phyloP scores from a whole-genome alignment of 257 asterid species.

The Solanum infundibuliforme region DNA sequence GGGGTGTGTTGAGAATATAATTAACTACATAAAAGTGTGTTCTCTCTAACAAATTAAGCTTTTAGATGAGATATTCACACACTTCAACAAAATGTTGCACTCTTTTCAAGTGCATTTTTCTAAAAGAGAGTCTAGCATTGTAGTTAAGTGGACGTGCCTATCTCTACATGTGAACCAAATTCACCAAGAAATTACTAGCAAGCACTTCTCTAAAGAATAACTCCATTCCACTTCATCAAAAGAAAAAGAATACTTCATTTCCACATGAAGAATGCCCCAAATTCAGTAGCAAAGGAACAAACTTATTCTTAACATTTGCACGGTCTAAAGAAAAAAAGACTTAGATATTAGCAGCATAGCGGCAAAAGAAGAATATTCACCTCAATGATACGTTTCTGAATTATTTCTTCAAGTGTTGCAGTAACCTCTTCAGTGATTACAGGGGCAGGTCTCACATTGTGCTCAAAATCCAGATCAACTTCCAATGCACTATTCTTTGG shows the following conservation, averaged over 20 bases:
- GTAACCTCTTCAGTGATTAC: slow-evolving; percentile 77
- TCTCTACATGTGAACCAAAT: not conserved
- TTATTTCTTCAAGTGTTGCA: slow-evolving; percentile 77
- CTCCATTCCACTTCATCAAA: not conserved
- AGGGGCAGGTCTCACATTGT: slow-evolving; percentile 86
- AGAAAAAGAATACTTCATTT: not conserved
- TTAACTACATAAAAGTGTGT: not conserved
- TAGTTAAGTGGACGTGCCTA: not conserved
- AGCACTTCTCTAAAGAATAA: not conserved
- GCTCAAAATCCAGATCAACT: slow-evolving; percentile 87
- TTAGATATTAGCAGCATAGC: not conserved
- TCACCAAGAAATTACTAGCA: not conserved
- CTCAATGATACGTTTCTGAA: slow-evolving; percentile 72
- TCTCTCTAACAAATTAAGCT: not conserved
- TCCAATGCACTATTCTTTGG: slow-evolving; percentile 92
- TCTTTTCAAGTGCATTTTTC: not conserved
- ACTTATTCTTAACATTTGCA: not conserved
- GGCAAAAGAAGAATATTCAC: slow-evolving; percentile 18
- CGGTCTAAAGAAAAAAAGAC: not conserved
- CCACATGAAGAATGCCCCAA: not conserved
- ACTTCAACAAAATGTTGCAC: not conserved
- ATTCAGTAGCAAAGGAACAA: not conserved
- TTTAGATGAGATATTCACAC: not conserved
- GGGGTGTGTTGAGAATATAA: not conserved
- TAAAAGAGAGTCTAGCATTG: not conserved